phyloP scores from a whole-genome alignment of 1,139 yeast species.

The Nakaseomyces kungkrabaensis region DNA sequence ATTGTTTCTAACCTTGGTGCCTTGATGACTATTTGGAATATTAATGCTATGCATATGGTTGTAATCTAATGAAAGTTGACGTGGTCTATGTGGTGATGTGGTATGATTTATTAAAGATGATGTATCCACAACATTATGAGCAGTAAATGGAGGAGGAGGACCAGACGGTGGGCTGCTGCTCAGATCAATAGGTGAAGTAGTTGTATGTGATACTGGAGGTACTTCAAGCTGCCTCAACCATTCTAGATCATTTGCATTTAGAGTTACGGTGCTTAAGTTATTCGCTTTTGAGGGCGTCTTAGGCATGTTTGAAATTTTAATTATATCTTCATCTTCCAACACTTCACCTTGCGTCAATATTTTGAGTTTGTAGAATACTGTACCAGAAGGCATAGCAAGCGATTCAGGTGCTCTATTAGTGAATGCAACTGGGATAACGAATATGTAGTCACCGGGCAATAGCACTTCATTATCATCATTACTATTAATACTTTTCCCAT shows the following conservation, averaged over 20 bases:
- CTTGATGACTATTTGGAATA: neutral
- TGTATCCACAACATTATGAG: neutral
- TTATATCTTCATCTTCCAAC: neutral
- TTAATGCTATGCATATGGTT: neutral
- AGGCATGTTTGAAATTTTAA: neutral
- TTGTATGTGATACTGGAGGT: neutral
- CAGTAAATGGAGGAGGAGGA: neutral
- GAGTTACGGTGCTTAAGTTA: neutral
- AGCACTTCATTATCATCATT: constrained; percentile 5
- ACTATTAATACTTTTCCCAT: constrained; percentile 3
- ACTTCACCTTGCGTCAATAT: neutral
- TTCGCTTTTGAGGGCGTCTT: neutral
- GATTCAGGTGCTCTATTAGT: constrained; percentile 65
- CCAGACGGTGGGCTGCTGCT: neutral
- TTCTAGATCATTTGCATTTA: neutral
- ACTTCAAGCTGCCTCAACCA: neutral
- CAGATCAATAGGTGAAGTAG: neutral
- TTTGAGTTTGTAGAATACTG: constrained; percentile 12
- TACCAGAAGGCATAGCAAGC: constrained; percentile 38
- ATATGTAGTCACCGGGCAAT: constrained; percentile 60
- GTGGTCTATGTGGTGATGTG: neutral
- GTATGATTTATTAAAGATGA: neutral
- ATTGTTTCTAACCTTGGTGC: neutral
- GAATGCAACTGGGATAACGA: constrained; percentile 55
- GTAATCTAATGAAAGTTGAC: neutral